Evolutionary conservation across 2,329 filamentous ascomycete genomes (phyloP), one percentile per base, ranked within the genome.

Genomic region (Thelonectria rubi): DNA sequence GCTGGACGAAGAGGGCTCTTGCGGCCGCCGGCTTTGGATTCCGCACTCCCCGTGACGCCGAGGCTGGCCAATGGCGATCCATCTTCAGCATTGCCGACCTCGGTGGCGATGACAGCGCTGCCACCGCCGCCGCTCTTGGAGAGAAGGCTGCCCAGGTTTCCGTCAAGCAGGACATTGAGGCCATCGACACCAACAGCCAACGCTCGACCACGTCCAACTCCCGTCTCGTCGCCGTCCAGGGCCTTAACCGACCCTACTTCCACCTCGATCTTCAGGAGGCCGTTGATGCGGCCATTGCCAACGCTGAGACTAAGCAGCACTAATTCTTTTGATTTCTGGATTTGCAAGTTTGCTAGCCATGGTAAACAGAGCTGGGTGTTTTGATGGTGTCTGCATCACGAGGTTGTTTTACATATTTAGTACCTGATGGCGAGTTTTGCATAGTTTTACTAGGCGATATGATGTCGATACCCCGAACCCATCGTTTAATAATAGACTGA

Each of bases 71-170:
- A 18, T 78, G 75, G 76, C 94, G 93, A 77, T 91, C 93, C 20
- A 94, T 98, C 69, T 98, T 97, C 84, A 93, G 88, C 73, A 94
- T 98, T 34, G 92, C 94, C 1, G 93, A 97, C 72, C 87, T 97
- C 53, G 88, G 92, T 61, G 90, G 93, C 10, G 80, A 81, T 1
- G 80, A 88, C 58, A 92, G 89, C 17, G 91, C 91, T 1, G 70
- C 75, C 9, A 67, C 67, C 12, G 73, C 73, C 24, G 89, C 89
- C 1, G 86, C 86, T 0, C 81, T 82, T 3, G 91, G 90, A 0
- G 91, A 94, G 69, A 80, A 84, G 58, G 78, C 62, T 40, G 65
- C 64, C 32, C 63, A 58, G 12, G 20, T 60, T 10, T 60, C 67
- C 17, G 3, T 66, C 15, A 60, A 67, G 15, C 62, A 72, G 37